Evolutionary conservation across 495 filamentous ascomycete species (phyloP).

Genomic region (Penicillium samsonianum): DNA sequence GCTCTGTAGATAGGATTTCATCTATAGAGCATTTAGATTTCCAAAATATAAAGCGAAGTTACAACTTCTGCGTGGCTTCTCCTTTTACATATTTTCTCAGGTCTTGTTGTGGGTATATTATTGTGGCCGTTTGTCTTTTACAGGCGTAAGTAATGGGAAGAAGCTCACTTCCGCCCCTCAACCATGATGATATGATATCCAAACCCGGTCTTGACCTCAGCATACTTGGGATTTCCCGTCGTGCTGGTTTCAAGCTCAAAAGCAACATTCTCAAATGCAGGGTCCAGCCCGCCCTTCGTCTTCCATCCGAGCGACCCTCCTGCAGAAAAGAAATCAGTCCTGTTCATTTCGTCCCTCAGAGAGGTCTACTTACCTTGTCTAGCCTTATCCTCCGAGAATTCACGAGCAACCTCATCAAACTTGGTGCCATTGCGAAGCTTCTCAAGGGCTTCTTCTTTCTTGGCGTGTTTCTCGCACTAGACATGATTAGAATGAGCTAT

Average conservation of each 20-base stretch:
- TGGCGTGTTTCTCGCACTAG: slow-evolving; percentile 83
- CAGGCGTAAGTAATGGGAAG: background rate
- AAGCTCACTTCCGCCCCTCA: slow-evolving; percentile 62
- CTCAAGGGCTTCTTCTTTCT: slow-evolving; percentile 83
- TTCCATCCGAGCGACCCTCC: slow-evolving; percentile 87
- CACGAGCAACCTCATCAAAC: slow-evolving; percentile 85
- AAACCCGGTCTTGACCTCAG: slow-evolving; percentile 77
- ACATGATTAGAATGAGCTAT: background rate
- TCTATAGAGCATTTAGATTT: slow-evolving; percentile 3
- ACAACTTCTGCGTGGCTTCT: background rate
- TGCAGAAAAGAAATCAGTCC: slow-evolving; percentile 27
- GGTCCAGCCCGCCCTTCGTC: slow-evolving; percentile 68
- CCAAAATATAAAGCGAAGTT: slow-evolving; percentile 1
- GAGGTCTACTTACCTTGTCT: slow-evolving; percentile 59
- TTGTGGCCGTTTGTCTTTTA: background rate
- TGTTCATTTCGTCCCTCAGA: background rate
- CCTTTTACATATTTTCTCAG: background rate
- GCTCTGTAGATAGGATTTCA: slow-evolving; percentile 12
- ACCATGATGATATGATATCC: slow-evolving; percentile 98
- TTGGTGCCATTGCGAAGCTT: slow-evolving; percentile 75
- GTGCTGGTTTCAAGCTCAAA: slow-evolving; percentile 77
- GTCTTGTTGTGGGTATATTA: background rate
- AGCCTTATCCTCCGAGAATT: slow-evolving; percentile 90
- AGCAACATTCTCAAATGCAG: slow-evolving; percentile 77
- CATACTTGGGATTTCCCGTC: slow-evolving; percentile 72